Evolutionary conservation across 2,329 filamentous ascomycete genomes (phyloP), one percentile per base, ranked within the genome.

Genomic region (Claviceps pusilla): DNA sequence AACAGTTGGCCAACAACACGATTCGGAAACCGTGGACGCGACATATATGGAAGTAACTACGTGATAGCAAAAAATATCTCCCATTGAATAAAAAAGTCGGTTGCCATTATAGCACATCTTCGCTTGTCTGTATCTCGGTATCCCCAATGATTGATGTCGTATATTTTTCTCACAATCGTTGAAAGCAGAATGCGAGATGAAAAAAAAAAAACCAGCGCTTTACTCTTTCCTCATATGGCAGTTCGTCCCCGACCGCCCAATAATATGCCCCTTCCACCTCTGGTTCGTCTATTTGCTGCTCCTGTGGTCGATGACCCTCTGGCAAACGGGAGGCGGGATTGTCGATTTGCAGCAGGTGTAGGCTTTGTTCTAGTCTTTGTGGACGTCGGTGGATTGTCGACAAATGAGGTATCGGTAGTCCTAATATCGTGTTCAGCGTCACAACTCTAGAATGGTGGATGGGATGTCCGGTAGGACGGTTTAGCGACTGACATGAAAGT

Each of bases 351-450:
- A 7, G 75, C 66, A 7, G 69, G 72, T 33, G 69, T 65, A 58
- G 73, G 74, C 57, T 72, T 77, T 7, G 71, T 66, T 5, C 71
- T 70, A 31, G 75, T 66, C 61, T 74, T 80, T 29, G 75, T 74
- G 14, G 77, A 71, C n/a, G 72, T 71, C 2, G 77, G 69, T 7
- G 89, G 90, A 62, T 95, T 87, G 39, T 95, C 89, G 54, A 95
- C 82, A 64, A 95, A 96, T 1, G 87, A 88, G 6, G 86, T 94
- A 65, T 95, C 89, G 11, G 88, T 95, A 29, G 90, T 95, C 77
- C 87, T 91, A 54, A 28, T 43, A 33, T 19, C 3, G 43, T 19
- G 9, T 35, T 56, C 7, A 54, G 55, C n/a, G 45, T 48, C 24
- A 19, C 28, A 48, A 29, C 4, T 16, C 56, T 59, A 63, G 57